phyloP scores from a whole-genome alignment of 345 rosid species.

The Boechera stricta region DNA sequence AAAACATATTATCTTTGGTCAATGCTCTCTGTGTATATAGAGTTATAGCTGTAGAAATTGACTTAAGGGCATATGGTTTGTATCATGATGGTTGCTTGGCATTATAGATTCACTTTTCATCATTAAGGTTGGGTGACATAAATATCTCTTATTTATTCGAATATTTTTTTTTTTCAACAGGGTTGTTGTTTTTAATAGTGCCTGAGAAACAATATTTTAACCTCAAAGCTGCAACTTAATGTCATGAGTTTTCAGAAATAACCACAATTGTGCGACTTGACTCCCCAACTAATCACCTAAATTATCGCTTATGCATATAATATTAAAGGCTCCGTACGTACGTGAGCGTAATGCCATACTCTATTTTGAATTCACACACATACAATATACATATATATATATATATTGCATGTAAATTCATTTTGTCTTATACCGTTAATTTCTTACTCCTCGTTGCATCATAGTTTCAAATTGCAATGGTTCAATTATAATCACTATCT shows the following conservation, averaged over 20 bases:
- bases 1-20: background rate
- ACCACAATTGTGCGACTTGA: no score
- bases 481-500: background rate
- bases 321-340: slow-evolving; percentile 17
- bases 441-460: background rate
- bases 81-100: slow-evolving; percentile 48
- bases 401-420: background rate
- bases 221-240: no score
- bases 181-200: no score
- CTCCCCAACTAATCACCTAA: slow-evolving; percentile 26
- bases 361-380: background rate
- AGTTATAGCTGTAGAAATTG: slow-evolving; percentile 46
- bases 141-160: slow-evolving; percentile 25
- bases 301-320: slow-evolving; percentile 12
- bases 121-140: slow-evolving; percentile 38
- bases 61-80: slow-evolving; percentile 41
- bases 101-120: slow-evolving; percentile 47
- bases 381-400: background rate
- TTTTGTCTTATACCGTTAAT: background rate
- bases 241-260: no score
- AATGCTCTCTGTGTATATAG: slow-evolving; percentile 16
- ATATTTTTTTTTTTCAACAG: no score
- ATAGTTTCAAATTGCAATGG: background rate
- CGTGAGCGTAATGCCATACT: slow-evolving; percentile 20
- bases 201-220: no score